Conservation (phyloP, 352 stramenopile species). For the Lagenidium giganteum region DNA sequence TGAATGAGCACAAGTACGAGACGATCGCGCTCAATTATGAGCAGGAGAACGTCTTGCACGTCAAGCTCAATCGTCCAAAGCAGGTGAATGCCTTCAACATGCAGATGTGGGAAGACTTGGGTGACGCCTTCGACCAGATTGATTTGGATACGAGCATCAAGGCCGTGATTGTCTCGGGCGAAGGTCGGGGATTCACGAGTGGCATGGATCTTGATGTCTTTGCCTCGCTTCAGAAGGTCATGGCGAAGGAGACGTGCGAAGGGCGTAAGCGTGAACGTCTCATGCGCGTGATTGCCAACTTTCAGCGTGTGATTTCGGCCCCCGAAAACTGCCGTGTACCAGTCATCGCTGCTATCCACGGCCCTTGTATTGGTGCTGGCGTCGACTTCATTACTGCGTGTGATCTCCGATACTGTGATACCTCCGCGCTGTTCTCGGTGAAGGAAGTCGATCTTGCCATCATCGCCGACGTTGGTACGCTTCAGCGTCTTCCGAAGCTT, state of each 20-base stretch:
- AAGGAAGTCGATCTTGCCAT: constrained; percentile 89
- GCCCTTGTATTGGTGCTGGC: constrained; percentile 76
- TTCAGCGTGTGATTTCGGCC: constrained; percentile 81
- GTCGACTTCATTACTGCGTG: constrained; percentile 87
- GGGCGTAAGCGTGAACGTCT: constrained; percentile 78
- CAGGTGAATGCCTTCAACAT: constrained; percentile 88
- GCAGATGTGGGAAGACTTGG: constrained; percentile 85
- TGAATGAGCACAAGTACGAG: constrained; percentile 37
- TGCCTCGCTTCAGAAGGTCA: constrained; percentile 62
- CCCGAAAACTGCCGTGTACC: constrained; percentile 81
- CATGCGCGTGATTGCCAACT: constrained; percentile 71
- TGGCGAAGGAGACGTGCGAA: constrained; percentile 56
- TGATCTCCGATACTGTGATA: constrained; percentile 81
- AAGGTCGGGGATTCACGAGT: constrained; percentile 79
- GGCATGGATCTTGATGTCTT: constrained; percentile 90
- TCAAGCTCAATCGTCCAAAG: constrained; percentile 81
- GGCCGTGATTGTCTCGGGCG: constrained; percentile 71
- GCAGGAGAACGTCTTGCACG: constrained; percentile 52
- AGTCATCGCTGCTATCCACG: constrained; percentile 79
- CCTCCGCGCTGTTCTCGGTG: constrained; percentile 78
- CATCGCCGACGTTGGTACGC: constrained; percentile 83
- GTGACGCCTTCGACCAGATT: constrained; percentile 58
- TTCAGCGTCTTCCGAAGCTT: constrained; percentile 83
- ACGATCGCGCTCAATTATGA: constrained; percentile 40
- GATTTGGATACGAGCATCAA: constrained; percentile 62